A percentile compares a stretch with the other conserved stretches of the same genome.
phyloP scores from a whole-genome alignment of 208 protist genomes.

The Leishmania amazonensis region DNA sequence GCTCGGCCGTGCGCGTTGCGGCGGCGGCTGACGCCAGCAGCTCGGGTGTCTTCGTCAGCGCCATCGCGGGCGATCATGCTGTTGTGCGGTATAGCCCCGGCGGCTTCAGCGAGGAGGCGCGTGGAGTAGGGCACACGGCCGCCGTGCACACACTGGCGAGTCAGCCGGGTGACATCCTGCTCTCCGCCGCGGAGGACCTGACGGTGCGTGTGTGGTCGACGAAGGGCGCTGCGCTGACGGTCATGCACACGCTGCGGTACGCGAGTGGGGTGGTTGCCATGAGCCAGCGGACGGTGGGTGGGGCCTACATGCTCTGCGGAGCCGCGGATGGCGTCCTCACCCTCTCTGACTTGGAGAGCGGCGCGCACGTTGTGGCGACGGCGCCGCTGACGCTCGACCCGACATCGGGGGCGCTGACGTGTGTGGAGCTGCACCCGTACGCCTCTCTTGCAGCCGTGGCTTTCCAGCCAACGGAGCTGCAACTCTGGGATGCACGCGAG shows the following conservation, averaged over 20 bases:
- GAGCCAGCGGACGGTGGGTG: slow-evolving; percentile 35
- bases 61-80: slow-evolving; percentile 31
- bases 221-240: slow-evolving; percentile 34
- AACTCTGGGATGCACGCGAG: slow-evolving; percentile 92
- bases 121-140: slow-evolving; percentile 57
- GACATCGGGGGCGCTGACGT: slow-evolving; percentile 30
- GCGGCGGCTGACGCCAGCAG: slow-evolving; percentile 13
- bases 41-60: slow-evolving; percentile 22
- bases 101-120: slow-evolving; percentile 21
- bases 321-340: slow-evolving; percentile 25
- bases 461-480: slow-evolving; percentile 50
- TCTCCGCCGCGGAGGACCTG: slow-evolving; percentile 97
- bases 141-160: slow-evolving; percentile 52
- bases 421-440: slow-evolving; percentile 70
- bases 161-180: slow-evolving; percentile 12
- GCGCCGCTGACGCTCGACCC: slow-evolving; percentile 13
- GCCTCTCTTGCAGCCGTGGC: slow-evolving; percentile 59
- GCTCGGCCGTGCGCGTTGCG: slow-evolving; percentile 19
- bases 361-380: slow-evolving; percentile 36
- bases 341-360: slow-evolving; percentile 44
- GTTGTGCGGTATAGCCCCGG: slow-evolving; percentile 49
- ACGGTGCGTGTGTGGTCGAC: slow-evolving; percentile 97
- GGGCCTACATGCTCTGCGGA: slow-evolving; percentile 38
- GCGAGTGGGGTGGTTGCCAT: slow-evolving; percentile 37
- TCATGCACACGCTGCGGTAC: slow-evolving; percentile 50